Percentiles rank a stretch among this genome's conserved stretches.
These are phyloP conservation scores for Globisporangium takayamanum DNA, from an alignment of 352 stramenopile genomes.

Conservation along the genomic window DNA sequence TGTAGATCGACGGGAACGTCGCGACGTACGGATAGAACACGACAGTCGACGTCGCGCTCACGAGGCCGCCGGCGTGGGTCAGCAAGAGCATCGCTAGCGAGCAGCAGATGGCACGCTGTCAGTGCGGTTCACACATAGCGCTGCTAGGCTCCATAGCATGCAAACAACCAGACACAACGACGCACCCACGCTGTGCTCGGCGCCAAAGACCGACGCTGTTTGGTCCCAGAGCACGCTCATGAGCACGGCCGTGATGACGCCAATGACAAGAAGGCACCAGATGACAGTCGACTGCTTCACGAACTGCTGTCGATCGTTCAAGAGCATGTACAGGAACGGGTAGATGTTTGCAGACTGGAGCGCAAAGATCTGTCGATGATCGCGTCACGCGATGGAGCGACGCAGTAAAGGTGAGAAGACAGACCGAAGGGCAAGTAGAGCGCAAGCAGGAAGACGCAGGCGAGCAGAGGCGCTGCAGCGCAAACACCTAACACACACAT, in stretches of 20 bases:
- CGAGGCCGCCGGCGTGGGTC: slow-evolving; percentile 55
- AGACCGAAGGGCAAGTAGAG: too few species aligned
- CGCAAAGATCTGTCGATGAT: slow-evolving; percentile 39
- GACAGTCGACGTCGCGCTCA: slow-evolving; percentile 65
- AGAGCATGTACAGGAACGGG: slow-evolving; percentile 57
- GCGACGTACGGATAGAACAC: slow-evolving; percentile 73
- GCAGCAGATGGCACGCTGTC: neutral
- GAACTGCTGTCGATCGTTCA: slow-evolving; percentile 41
- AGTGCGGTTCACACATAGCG: too few species aligned
- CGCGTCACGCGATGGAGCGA: too few species aligned
- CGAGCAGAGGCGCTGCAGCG: neutral
- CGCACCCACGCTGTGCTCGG: slow-evolving; percentile 44
- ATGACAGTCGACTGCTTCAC: slow-evolving; percentile 37
- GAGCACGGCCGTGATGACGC: slow-evolving; percentile 38
- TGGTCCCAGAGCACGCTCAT: slow-evolving; percentile 52
- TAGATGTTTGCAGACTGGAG: slow-evolving; percentile 69
- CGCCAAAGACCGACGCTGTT: slow-evolving; percentile 41
- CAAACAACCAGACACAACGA: neutral
- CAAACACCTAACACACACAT: neutral
- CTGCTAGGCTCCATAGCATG: neutral
- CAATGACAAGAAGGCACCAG: slow-evolving; percentile 48
- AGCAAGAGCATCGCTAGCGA: slow-evolving; percentile 45
- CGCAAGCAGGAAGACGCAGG: too few species aligned
- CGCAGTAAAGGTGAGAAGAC: too few species aligned
- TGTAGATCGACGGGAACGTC: slow-evolving; percentile 55